These are phyloP conservation scores for Mycoemilia scoparia DNA, from an alignment of 192 early-diverging fungal species.

Conservation along the genomic window DNA sequence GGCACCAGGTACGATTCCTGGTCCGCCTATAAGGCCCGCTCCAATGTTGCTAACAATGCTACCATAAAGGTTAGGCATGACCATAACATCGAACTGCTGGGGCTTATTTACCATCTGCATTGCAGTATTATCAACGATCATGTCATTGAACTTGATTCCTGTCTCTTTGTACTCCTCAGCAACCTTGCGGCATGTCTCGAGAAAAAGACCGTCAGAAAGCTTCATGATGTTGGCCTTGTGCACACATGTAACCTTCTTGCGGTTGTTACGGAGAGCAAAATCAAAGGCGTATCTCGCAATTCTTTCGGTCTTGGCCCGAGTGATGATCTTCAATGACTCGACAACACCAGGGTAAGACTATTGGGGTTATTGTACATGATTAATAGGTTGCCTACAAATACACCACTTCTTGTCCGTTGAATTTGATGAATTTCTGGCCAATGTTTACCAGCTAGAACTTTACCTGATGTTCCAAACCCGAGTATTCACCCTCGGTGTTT, in stretches of 20 bases:
- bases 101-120: slow-evolving; percentile 99
- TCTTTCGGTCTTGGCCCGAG: slow-evolving; percentile 91
- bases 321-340: slow-evolving; percentile 96
- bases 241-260: slow-evolving; percentile 96
- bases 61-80: slow-evolving; percentile 99
- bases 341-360: slow-evolving; percentile 95
- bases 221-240: slow-evolving; percentile 99
- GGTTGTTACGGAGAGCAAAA: slow-evolving; percentile 90
- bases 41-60: slow-evolving; percentile 98
- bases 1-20: slow-evolving; percentile 89
- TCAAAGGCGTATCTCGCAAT: slow-evolving; percentile 98
- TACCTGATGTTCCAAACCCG: slow-evolving; percentile 96
- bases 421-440: too few species aligned
- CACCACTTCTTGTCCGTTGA: too few species aligned
- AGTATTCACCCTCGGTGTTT: slow-evolving; percentile 99
- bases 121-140: slow-evolving; percentile 99
- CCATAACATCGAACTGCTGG: slow-evolving; percentile 97
- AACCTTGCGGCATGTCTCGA: slow-evolving; percentile 90
- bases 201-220: slow-evolving; percentile 94
- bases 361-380: too few species aligned
- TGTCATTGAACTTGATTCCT: slow-evolving; percentile 88
- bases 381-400: too few species aligned
- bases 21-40: slow-evolving; percentile 87
- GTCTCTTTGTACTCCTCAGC: slow-evolving; percentile 77
- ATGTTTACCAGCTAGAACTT: too few species aligned